Percentiles rank a stretch among this genome's conserved stretches.
These are phyloP conservation scores for Camellia granthamiana DNA, from an alignment of 148 eudicot species.

Conservation along the genomic window DNA sequence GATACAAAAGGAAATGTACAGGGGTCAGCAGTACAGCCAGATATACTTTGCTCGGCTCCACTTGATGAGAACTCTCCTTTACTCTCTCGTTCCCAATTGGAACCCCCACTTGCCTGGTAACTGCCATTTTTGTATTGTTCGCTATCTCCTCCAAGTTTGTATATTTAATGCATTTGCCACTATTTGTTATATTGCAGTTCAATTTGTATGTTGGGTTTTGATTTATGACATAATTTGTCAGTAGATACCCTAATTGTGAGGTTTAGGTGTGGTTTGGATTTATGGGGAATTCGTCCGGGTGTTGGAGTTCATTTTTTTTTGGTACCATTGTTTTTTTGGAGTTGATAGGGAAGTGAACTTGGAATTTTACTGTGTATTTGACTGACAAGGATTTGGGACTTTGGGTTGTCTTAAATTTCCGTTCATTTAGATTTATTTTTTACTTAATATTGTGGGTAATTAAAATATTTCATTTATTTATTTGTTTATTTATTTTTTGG, in stretches of 20 bases:
- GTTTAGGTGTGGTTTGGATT: neutral
- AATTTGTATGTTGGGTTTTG: neutral
- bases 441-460: neutral
- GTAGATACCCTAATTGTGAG: neutral
- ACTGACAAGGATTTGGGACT: neutral
- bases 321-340: neutral
- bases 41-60: slow-evolving; percentile 81
- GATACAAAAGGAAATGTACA: slow-evolving; percentile 73
- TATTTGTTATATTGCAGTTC: neutral
- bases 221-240: neutral
- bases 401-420: neutral
- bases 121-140: neutral
- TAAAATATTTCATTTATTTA: neutral
- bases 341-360: neutral
- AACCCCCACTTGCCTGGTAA: slow-evolving; percentile 83
- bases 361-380: neutral
- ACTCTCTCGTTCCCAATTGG: slow-evolving; percentile 84
- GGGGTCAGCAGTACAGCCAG: slow-evolving; percentile 95
- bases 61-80: slow-evolving; percentile 69
- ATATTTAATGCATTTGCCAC: neutral
- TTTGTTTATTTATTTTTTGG: neutral
- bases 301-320: neutral
- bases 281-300: neutral
- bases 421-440: neutral
- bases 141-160: neutral